Evolutionary conservation across 2,329 filamentous ascomycete species (phyloP).

Genomic region (Beauveria sp.): DNA sequence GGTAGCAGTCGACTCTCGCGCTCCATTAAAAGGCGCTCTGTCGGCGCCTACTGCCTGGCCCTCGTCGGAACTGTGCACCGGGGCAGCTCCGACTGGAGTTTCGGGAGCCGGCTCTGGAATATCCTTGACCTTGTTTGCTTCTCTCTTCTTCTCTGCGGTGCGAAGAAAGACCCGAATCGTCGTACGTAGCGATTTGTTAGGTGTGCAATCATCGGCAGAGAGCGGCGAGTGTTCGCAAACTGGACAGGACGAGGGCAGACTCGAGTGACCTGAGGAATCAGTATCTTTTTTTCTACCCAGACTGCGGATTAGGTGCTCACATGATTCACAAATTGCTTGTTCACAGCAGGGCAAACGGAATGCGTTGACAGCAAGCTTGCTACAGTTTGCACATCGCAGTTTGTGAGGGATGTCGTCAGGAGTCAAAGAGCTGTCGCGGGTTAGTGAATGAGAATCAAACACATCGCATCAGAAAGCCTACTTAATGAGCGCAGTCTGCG

Average conservation of each 20-base stretch:
- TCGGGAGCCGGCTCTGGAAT: constrained; percentile 31
- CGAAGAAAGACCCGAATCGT: constrained; percentile 89
- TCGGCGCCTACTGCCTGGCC: not conserved
- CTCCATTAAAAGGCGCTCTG: not conserved
- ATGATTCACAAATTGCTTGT: constrained; percentile 84
- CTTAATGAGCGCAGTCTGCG: constrained; percentile 53
- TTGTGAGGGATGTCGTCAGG: constrained; percentile 91
- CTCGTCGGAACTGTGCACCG: not conserved
- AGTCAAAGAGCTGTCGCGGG: constrained; percentile 56
- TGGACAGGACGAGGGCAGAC: constrained; percentile 72
- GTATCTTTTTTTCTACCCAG: not conserved
- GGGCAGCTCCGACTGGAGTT: constrained; percentile 33
- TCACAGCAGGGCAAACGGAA: constrained; percentile 93
- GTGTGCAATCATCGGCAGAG: constrained; percentile 76
- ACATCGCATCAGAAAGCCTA: constrained; percentile 22
- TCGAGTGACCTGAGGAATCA: constrained; percentile 57
- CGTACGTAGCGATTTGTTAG: constrained; percentile 83
- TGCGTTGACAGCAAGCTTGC: constrained; percentile 81
- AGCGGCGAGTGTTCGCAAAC: constrained; percentile 90
- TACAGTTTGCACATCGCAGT: constrained; percentile 89
- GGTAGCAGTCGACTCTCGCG: not conserved
- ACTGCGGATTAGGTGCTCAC: constrained; percentile 41
- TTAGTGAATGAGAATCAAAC: not conserved
- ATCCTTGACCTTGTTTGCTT: constrained; percentile 51
- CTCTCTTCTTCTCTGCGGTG: constrained; percentile 83